phyloP scores from a whole-genome alignment of 352 stramenopile species.

The Aphanomyces euteiches region DNA sequence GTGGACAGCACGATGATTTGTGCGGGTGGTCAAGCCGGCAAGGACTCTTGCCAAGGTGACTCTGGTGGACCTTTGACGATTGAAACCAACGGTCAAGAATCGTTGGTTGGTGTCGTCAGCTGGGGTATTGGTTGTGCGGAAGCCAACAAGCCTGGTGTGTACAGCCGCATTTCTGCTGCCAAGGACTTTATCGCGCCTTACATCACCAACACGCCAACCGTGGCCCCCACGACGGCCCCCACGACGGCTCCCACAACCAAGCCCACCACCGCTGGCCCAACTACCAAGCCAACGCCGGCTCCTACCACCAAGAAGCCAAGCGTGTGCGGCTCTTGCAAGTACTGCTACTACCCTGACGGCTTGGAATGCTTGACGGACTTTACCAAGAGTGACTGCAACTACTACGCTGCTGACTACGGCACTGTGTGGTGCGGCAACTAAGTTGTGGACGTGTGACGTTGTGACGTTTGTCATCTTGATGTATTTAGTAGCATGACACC shows the following conservation, averaged over 20 bases:
- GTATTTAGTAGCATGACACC: too few relatives aligned
- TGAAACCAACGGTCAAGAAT: conserved; percentile 26
- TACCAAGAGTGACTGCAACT: background rate
- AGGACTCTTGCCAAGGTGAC: conserved; percentile 38
- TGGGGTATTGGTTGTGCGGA: conserved; percentile 33
- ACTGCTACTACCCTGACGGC: background rate
- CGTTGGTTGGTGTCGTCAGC: conserved; percentile 34
- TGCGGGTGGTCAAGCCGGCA: conserved; percentile 34
- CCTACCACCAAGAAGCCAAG: too few relatives aligned
- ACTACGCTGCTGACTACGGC: background rate
- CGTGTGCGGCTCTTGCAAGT: background rate
- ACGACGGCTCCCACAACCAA: background rate
- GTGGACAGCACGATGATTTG: conserved; percentile 55
- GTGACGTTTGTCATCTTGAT: too few relatives aligned
- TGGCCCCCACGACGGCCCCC: background rate
- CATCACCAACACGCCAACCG: conserved; percentile 4
- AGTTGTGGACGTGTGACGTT: background rate
- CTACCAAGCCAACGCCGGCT: too few relatives aligned
- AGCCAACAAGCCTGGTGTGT: conserved; percentile 28
- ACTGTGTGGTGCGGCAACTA: conserved; percentile 1
- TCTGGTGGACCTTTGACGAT: conserved; percentile 34
- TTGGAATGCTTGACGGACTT: too few relatives aligned
- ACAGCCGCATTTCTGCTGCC: conserved; percentile 25
- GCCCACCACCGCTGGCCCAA: background rate
- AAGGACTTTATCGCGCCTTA: conserved; percentile 24